A percentile compares a stretch with the other conserved stretches of the same genome.
These are phyloP conservation scores for Candolleomyces eurysporus DNA, from an alignment of 768 basidiomycete species.

Conservation along the genomic window DNA sequence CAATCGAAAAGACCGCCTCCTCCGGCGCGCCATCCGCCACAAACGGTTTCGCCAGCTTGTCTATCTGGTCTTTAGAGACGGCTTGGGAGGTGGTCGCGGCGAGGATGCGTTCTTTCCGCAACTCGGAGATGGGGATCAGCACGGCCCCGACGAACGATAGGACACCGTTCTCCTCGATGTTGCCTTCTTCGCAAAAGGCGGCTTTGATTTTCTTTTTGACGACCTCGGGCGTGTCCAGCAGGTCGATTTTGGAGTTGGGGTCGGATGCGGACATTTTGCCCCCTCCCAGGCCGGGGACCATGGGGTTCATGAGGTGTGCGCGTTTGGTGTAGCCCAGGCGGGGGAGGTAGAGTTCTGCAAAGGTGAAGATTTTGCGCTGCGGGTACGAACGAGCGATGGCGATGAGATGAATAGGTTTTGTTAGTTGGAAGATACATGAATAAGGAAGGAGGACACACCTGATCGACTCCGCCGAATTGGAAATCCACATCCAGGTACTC, in stretches of 20 bases:
- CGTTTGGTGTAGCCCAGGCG: constrained; percentile 90
- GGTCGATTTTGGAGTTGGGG: constrained; percentile 97
- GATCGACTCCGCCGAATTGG: constrained; percentile 97
- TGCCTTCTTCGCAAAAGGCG: constrained; percentile 95
- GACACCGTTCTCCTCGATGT: constrained; percentile 83
- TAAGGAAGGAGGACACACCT: constrained; percentile 57
- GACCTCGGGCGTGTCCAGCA: constrained; percentile 82
- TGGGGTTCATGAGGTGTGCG: constrained; percentile 96
- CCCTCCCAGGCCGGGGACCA: constrained; percentile 93
- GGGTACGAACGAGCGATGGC: neutral
- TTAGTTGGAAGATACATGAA: too few species aligned
- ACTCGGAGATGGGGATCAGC: constrained; percentile 81
- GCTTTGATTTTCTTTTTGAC: constrained; percentile 87
- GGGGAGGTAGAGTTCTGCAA: constrained; percentile 94
- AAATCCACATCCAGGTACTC: constrained; percentile 95
- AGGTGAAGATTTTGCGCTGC: constrained; percentile 97
- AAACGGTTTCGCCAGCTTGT: constrained; percentile 60
- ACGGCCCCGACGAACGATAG: constrained; percentile 84
- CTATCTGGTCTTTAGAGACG: constrained; percentile 27
- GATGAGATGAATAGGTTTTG: too few species aligned
- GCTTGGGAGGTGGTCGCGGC: neutral
- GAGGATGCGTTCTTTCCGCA: constrained; percentile 36
- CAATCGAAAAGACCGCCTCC: constrained; percentile 79
- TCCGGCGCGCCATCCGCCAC: constrained; percentile 66
- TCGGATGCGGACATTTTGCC: constrained; percentile 99